Conservation (phyloP, 2,329 filamentous ascomycete species). For the Diaporthe vexans region DNA sequence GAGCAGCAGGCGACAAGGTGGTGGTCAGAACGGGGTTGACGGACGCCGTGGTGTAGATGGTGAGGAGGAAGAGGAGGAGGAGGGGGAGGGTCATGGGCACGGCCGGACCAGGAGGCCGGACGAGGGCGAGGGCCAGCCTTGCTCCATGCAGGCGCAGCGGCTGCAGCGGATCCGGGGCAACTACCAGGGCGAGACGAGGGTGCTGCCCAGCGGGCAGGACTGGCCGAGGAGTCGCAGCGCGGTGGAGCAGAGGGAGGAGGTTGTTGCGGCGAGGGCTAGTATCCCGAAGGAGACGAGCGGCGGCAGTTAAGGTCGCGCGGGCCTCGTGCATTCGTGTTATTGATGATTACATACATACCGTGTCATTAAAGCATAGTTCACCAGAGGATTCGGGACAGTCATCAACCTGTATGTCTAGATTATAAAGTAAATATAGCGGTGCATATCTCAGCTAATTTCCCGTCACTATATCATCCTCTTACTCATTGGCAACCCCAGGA, state of each 20-base stretch:
- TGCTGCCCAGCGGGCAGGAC: conserved; percentile 18
- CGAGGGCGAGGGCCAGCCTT: background rate
- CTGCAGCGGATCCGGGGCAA: conserved; percentile 10
- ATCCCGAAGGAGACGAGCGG: background rate
- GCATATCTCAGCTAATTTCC: no score
- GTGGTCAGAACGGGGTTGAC: no score
- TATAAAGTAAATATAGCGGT: background rate
- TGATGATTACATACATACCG: no score
- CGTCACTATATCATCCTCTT: background rate
- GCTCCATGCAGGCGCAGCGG: conserved; percentile 5
- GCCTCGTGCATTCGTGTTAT: no score
- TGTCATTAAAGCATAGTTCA: no score
- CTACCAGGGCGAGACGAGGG: conserved; percentile 14
- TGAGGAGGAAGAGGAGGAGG: no score
- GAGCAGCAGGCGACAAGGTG: background rate
- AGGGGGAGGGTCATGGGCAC: no score
- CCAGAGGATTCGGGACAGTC: no score
- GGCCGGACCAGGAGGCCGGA: no score
- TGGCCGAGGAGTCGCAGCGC: background rate
- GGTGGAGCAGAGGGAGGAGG: background rate
- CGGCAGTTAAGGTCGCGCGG: no score
- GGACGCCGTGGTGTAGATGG: no score
- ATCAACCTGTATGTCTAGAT: background rate
- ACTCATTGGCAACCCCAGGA: conserved; percentile 34
- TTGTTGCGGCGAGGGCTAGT: background rate